Evolutionary conservation across 306 rosid species (phyloP).

Genomic region (Carpinus viminea): DNA sequence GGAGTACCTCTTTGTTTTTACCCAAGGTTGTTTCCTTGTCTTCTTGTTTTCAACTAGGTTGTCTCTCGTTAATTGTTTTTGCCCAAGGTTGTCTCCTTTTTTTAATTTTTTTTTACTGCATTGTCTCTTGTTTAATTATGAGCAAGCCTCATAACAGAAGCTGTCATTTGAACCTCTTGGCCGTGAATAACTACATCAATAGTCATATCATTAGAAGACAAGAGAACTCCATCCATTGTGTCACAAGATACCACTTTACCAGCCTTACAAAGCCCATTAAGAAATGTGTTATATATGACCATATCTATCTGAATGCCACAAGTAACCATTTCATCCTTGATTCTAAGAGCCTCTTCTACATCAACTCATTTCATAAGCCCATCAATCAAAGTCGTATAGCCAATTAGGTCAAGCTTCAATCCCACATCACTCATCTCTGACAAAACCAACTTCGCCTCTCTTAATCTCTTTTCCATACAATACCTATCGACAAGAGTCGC

Average conservation of each 20-base stretch:
- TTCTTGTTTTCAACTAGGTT: too few species aligned
- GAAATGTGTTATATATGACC: constrained; percentile 27
- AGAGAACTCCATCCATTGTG: too few species aligned
- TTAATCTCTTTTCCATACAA: constrained; percentile 36
- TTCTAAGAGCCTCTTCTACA: constrained; percentile 38
- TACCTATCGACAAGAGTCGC: constrained; percentile 33
- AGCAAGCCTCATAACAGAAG: too few species aligned
- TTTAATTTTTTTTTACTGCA: too few species aligned
- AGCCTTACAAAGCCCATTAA: constrained; percentile 40
- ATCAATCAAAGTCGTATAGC: constrained; percentile 39
- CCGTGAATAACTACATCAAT: too few species aligned
- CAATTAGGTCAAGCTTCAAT: constrained; percentile 26
- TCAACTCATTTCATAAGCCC: constrained; percentile 38
- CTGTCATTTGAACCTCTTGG: too few species aligned
- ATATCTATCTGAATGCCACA: constrained; percentile 21
- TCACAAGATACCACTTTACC: constrained; percentile 28
- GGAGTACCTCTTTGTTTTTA: too few species aligned
- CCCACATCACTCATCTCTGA: constrained; percentile 39
- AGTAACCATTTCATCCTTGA: constrained; percentile 37
- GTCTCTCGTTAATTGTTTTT: too few species aligned
- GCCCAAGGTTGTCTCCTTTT: too few species aligned
- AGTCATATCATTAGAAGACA: too few species aligned
- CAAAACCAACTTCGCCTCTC: constrained; percentile 37
- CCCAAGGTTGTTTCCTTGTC: too few species aligned
- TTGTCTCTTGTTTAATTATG: too few species aligned